These are phyloP conservation scores for Paratrimastix pyriformis DNA, from an alignment of 78 protist genomes.

Conservation along the genomic window DNA sequence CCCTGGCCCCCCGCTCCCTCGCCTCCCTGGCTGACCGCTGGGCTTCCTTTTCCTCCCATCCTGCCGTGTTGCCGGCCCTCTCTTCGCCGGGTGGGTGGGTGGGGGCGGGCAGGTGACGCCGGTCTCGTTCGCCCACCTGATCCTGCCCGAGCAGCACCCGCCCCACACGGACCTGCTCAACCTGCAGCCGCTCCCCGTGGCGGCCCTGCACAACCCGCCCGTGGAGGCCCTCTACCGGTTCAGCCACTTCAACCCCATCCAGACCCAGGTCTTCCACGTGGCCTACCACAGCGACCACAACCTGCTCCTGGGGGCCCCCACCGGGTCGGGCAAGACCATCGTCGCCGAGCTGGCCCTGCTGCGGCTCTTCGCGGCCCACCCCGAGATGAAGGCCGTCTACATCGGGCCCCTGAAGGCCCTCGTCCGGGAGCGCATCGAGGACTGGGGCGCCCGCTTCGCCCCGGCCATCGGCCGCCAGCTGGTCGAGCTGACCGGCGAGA, in stretches of 20 bases:
- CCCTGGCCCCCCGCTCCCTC: not conserved
- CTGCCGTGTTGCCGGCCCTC: no score
- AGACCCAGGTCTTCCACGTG: slow-evolving; percentile 84
- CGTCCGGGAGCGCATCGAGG: slow-evolving; percentile 91
- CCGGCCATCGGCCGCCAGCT: slow-evolving; percentile 53
- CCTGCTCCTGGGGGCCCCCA: slow-evolving; percentile 95
- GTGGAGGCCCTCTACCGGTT: slow-evolving; percentile 58
- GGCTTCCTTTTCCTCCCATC: not conserved
- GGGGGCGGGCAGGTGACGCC: no score
- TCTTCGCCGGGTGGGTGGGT: no score
- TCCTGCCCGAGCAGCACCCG: slow-evolving; percentile 73
- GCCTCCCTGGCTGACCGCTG: not conserved
- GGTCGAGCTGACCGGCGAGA: slow-evolving; percentile 89
- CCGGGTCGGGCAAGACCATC: slow-evolving; percentile 90
- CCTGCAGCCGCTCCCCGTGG: slow-evolving; percentile 76
- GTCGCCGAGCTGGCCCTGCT: slow-evolving; percentile 92
- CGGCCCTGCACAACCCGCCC: slow-evolving; percentile 45
- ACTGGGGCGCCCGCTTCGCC: slow-evolving; percentile 74
- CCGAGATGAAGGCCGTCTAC: slow-evolving; percentile 81
- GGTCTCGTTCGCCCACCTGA: not conserved
- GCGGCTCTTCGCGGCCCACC: slow-evolving; percentile 42
- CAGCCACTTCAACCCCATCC: slow-evolving; percentile 95
- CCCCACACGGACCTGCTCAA: slow-evolving; percentile 84
- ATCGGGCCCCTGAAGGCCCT: slow-evolving; percentile 98
- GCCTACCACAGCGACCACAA: slow-evolving; percentile 85